phyloP scores from a whole-genome alignment of 2,329 filamentous ascomycete species.

The Botrytis porri region DNA sequence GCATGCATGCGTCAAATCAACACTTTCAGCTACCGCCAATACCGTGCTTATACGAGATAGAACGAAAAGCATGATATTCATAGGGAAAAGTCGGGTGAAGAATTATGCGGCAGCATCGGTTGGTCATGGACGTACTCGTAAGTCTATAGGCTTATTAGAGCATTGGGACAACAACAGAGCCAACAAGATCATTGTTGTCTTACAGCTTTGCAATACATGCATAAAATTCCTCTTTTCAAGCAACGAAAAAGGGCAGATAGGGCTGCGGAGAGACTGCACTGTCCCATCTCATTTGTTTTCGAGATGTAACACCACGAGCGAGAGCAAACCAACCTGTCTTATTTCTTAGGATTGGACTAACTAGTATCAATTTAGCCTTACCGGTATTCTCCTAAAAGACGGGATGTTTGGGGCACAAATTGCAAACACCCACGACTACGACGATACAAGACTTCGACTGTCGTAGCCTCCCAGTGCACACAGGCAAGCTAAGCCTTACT shows the following conservation, averaged over 20 bases:
- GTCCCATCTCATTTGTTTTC: neutral
- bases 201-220: neutral
- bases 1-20: neutral
- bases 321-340: neutral
- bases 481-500: conserved; percentile 10
- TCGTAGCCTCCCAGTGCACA: neutral
- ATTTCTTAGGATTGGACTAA: neutral
- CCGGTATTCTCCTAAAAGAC: neutral
- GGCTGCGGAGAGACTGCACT: neutral
- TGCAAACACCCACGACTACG: neutral
- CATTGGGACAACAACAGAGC: neutral
- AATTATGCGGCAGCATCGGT: neutral
- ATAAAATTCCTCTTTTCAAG: neutral
- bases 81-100: neutral
- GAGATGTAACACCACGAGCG: neutral
- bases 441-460: neutral
- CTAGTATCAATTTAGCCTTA: neutral
- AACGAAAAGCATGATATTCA: neutral
- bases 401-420: too few relatives aligned
- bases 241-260: neutral
- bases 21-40: conserved; percentile 1
- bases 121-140: neutral
- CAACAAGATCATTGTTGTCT: neutral
- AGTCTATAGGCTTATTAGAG: conserved; percentile 2
- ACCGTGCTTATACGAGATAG: neutral